Conservation (phyloP, 2,329 filamentous ascomycete genomes). For the Harringtonia aguacate region DNA sequence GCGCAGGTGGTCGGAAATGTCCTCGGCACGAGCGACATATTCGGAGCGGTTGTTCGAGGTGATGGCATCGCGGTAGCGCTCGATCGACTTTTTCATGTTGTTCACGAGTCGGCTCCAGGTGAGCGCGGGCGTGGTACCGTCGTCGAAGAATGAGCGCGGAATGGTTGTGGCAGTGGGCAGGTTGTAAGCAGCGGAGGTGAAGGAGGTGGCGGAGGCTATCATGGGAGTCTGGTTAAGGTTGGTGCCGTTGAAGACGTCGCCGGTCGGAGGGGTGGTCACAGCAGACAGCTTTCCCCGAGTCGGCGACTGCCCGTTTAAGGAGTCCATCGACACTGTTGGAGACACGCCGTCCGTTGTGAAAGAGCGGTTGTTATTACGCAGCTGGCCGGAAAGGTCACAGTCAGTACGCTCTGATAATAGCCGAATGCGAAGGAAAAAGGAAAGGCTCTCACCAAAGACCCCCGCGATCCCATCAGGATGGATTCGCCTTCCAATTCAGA, state of each 20-base stretch:
- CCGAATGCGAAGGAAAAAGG: constrained; percentile 1
- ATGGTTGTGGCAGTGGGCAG: constrained; percentile 49
- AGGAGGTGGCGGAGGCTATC: constrained; percentile 49
- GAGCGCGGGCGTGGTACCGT: constrained; percentile 66
- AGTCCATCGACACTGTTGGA: constrained; percentile 84
- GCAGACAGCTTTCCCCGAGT: constrained; percentile 1
- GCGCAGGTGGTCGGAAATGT: constrained; percentile 93
- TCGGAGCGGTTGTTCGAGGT: constrained; percentile 73
- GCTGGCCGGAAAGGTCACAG: not conserved
- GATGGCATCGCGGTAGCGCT: constrained; percentile 84
- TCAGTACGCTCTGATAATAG: no score
- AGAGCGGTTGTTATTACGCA: constrained; percentile 49
- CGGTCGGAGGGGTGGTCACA: constrained; percentile 38
- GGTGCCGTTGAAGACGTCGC: constrained; percentile 42
- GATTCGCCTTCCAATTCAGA: constrained; percentile 76
- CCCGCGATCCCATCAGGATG: constrained; percentile 56
- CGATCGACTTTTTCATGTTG: constrained; percentile 86
- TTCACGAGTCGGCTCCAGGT: constrained; percentile 86
- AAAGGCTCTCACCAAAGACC: constrained; percentile 50
- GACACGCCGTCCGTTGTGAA: constrained; percentile 60
- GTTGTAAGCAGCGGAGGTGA: constrained; percentile 47
- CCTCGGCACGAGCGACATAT: constrained; percentile 89
- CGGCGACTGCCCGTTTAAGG: constrained; percentile 61
- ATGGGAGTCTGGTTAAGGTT: constrained; percentile 36
- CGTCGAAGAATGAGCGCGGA: constrained; percentile 82